These are phyloP conservation scores for Candida andamanensis DNA, from an alignment of 805 yeast species.

Conservation along the genomic window DNA sequence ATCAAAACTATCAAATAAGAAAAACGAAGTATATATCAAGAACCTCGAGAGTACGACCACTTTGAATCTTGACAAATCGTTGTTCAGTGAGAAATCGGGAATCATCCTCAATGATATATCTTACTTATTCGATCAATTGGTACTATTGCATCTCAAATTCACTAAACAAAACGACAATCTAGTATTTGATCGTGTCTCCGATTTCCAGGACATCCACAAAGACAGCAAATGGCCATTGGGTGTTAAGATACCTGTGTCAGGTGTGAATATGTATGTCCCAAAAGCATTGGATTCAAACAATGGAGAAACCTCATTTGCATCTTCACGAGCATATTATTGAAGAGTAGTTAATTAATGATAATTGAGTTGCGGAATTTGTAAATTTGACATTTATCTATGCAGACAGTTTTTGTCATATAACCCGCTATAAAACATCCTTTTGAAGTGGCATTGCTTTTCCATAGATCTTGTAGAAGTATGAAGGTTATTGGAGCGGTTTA, in stretches of 20 bases:
- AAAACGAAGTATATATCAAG: constrained; percentile 27
- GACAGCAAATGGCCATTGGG: constrained; percentile 45
- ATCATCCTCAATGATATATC: constrained; percentile 32
- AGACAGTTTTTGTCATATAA: no score
- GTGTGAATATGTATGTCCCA: constrained; percentile 22
- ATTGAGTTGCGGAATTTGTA: no score
- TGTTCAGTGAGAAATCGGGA: constrained; percentile 29
- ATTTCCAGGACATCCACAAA: constrained; percentile 29
- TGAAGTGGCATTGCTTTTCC: no score
- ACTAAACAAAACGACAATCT: constrained; percentile 40
- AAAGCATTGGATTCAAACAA: constrained; percentile 36
- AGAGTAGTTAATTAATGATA: no score
- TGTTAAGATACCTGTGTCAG: constrained; percentile 27
- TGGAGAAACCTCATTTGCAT: constrained; percentile 55
- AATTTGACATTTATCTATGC: no score
- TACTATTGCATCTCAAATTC: constrained; percentile 35
- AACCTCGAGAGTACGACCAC: constrained; percentile 31
- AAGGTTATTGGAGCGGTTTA: no score
- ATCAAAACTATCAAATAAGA: constrained; percentile 22
- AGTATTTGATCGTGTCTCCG: constrained; percentile 29
- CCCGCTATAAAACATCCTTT: no score
- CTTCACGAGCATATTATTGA: no score
- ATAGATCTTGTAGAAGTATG: no score
- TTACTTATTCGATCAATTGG: constrained; percentile 37
- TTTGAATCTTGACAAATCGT: constrained; percentile 29